Evolutionary conservation across 192 early-diverging fungal genomes (phyloP).

Genomic region (Backusella mclennaniae): DNA sequence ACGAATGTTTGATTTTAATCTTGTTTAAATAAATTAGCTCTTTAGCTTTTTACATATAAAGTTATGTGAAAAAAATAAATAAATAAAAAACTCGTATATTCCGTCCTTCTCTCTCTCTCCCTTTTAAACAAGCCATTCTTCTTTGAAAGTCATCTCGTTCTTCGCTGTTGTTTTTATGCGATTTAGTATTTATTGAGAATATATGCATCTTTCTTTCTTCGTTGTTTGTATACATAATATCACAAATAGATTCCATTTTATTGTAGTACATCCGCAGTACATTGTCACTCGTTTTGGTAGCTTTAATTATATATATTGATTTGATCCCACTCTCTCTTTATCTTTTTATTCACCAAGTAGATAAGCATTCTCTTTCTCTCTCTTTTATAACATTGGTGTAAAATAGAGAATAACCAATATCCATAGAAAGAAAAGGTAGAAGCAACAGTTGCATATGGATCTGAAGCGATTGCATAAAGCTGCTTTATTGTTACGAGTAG

Average conservation of each 20-base stretch:
- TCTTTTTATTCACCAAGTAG: neutral
- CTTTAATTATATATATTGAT: neutral
- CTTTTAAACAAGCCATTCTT: no score
- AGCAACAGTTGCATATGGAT: neutral
- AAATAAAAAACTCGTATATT: neutral
- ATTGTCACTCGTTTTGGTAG: neutral
- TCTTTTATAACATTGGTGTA: neutral
- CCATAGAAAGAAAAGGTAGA: neutral
- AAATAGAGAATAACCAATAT: no score
- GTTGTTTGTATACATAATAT: neutral
- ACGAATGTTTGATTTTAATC: constrained; percentile 6
- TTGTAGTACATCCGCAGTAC: no score
- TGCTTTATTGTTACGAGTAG: neutral
- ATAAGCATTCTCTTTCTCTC: neutral
- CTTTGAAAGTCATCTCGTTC: no score
- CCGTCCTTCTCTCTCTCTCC: no score
- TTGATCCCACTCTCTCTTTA: neutral
- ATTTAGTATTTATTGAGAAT: neutral
- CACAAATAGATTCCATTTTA: neutral
- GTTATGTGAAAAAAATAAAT: neutral
- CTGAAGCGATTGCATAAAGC: neutral
- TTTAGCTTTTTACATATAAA: neutral
- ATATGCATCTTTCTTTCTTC: neutral
- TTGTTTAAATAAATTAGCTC: neutral
- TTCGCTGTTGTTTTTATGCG: neutral